Base-by-base conservation (phyloP, 371 early-diverging fungal species). In the Smittium culicis region DNA sequence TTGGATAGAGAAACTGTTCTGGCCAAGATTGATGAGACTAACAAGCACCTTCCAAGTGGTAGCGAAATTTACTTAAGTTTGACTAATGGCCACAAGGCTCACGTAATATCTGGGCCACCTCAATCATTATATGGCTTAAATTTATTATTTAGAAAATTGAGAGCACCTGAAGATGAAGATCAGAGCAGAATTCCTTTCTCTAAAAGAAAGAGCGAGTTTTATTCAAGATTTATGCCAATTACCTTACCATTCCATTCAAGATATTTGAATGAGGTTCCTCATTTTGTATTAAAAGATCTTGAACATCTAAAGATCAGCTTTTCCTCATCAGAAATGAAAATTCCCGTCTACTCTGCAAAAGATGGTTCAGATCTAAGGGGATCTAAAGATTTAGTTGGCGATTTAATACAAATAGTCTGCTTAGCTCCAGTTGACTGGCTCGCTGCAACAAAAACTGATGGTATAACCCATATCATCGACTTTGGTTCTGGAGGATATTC, bases 401-500 rank as follows among this genome's bases (percentile, higher is more conserved):
- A 85, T 35, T 77, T 96, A 66, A 80, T 92, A 3, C 78, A 84
- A 35, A 84, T 86, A 71, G 91, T 92, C 60, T 89, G 88, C 69
- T 77, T 81, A 2, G 79, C 80, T 65, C 84, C 88, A 30, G 87
- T 93, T 0, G 77, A 90, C 73, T 94, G 94, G 94, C 87, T 88
- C 61, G 79, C 76, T 68, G 88, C 91, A 17, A 89, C 87, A 61
- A 78, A 79, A 62, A 70, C 78, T 61, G 73, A 79, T 16, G 80
- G 75, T 29, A 77, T 85, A 69, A 90, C 93, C 8, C 96, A 96
- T 72, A 84, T 93, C 33, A 79, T 96, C 34, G 94, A 96, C 79
- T 94, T 94, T 77, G 94, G 96, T 30, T 90, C 94, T 1, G 93
- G 92, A 66, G 92, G 92, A 29, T 73, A 89, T 25, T 85, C 87